These are phyloP conservation scores for Diplotaxis tenuifolia DNA, from an alignment of 345 rosid species.

Conservation along the genomic window DNA sequence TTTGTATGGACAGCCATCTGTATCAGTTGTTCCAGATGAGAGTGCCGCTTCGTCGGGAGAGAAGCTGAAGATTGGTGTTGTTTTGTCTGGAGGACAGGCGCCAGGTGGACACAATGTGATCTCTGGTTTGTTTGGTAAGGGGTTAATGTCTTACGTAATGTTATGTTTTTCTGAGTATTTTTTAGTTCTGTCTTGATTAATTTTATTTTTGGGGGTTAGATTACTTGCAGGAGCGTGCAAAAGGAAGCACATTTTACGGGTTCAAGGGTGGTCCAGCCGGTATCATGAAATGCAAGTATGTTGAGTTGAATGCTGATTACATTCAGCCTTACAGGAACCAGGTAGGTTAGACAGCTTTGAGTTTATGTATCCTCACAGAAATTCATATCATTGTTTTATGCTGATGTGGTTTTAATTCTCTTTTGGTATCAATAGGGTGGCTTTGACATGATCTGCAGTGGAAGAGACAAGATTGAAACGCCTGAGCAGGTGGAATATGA, in stretches of 20 bases:
- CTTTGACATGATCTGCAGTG: constrained; percentile 98
- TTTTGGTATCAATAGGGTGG: constrained; percentile 65
- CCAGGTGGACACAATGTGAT: constrained; percentile 99
- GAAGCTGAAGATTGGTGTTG: constrained; percentile 88
- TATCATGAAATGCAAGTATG: constrained; percentile 91
- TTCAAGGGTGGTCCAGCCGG: constrained; percentile 99
- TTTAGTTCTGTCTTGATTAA: neutral
- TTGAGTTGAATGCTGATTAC: constrained; percentile 68
- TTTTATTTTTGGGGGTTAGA: constrained; percentile 44
- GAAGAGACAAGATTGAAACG: constrained; percentile 97
- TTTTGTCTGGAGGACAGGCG: constrained; percentile 96
- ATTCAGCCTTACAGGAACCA: constrained; percentile 88
- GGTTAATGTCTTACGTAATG: neutral
- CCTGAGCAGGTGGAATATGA: constrained; percentile 77
- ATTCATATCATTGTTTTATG: neutral
- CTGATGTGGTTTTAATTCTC: neutral
- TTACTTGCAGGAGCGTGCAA: constrained; percentile 81
- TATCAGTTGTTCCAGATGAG: constrained; percentile 53
- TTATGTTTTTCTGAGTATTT: neutral
- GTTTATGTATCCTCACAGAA: neutral
- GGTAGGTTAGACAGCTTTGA: constrained; percentile 43
- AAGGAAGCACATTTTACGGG: constrained; percentile 81
- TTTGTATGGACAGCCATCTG: constrained; percentile 86
- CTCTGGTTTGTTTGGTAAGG: constrained; percentile 80
- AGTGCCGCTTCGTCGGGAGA: constrained; percentile 38